Conservation (phyloP, 208 protist species). For the Leishmania lainsoni region DNA sequence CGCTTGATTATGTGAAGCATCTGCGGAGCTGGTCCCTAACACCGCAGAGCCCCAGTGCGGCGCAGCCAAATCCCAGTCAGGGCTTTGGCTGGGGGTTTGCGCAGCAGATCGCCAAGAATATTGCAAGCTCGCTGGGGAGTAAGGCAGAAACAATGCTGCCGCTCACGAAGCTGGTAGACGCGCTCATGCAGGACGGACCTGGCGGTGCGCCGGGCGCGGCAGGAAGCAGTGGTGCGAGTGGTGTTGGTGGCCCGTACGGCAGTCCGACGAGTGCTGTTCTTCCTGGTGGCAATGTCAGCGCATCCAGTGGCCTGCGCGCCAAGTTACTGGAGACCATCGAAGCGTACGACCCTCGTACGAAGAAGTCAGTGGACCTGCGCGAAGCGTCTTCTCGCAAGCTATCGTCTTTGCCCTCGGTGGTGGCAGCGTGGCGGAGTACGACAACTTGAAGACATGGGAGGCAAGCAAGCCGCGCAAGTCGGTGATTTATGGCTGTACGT, state of each 20-base stretch:
- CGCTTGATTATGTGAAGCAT: constrained; percentile 78
- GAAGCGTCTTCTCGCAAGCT: constrained; percentile 80
- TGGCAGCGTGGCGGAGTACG: constrained; percentile 87
- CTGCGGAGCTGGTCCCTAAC: constrained; percentile 72
- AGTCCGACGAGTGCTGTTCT: constrained; percentile 14
- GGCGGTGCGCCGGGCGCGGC: constrained; percentile 7
- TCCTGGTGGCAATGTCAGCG: constrained; percentile 11
- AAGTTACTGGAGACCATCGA: constrained; percentile 64
- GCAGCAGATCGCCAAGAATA: constrained; percentile 86
- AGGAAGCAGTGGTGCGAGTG: constrained; percentile 20
- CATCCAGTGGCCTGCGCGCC: constrained; percentile 18
- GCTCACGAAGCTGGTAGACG: constrained; percentile 85
- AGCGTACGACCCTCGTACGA: constrained; percentile 76
- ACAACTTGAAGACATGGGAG: constrained; percentile 90
- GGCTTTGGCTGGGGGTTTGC: constrained; percentile 86
- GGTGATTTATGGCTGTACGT: constrained; percentile 89
- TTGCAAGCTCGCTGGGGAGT: constrained; percentile 68
- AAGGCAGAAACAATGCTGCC: constrained; percentile 73
- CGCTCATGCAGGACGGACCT: constrained; percentile 74
- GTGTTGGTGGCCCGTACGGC: constrained; percentile 14
- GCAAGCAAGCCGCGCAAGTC: constrained; percentile 65
- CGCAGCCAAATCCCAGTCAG: constrained; percentile 31
- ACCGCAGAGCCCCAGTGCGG: constrained; percentile 14
- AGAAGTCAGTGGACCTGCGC: constrained; percentile 59
- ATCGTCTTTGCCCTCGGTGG: constrained; percentile 90